Conservation (phyloP, 208 protist genomes). For the Tetramitus jugosus region DNA sequence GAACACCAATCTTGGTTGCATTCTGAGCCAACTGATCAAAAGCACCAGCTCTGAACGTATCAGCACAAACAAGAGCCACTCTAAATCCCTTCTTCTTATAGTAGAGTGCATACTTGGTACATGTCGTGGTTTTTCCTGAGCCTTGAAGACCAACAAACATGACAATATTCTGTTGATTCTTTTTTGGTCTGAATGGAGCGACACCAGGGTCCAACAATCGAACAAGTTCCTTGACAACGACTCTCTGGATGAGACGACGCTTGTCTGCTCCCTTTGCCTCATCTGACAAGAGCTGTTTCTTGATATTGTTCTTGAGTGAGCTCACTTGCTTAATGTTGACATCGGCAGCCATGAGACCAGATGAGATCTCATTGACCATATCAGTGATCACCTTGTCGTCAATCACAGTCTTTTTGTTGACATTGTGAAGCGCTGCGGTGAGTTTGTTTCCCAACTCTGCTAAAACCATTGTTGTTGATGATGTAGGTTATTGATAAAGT, state of each 20-base stretch:
- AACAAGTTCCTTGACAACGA: constrained; percentile 87
- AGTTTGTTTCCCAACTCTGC: constrained; percentile 83
- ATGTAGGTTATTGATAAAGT: no score
- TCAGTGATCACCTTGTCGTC: constrained; percentile 85
- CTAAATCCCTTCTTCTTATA: constrained; percentile 90
- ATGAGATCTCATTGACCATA: constrained; percentile 85
- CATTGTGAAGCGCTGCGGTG: constrained; percentile 72
- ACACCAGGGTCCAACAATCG: constrained; percentile 91
- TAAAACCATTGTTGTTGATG: constrained; percentile 65
- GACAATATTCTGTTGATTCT: constrained; percentile 91
- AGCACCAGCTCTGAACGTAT: constrained; percentile 90
- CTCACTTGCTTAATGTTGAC: constrained; percentile 89
- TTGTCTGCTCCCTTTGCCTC: constrained; percentile 86
- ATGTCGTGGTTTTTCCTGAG: constrained; percentile 94
- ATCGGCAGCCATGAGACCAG: constrained; percentile 88
- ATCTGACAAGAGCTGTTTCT: constrained; percentile 74
- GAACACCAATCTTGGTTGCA: constrained; percentile 93
- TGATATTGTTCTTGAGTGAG: constrained; percentile 81
- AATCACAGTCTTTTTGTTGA: constrained; percentile 78
- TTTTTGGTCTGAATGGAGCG: constrained; percentile 75
- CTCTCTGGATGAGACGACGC: constrained; percentile 82
- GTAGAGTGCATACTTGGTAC: constrained; percentile 91
- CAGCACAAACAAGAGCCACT: constrained; percentile 90
- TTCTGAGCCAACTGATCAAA: constrained; percentile 98
- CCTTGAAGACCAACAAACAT: constrained; percentile 99